phyloP scores from a whole-genome alignment of 225 moss, liverwort and hornwort species.

The Straminergon stramineum region DNA sequence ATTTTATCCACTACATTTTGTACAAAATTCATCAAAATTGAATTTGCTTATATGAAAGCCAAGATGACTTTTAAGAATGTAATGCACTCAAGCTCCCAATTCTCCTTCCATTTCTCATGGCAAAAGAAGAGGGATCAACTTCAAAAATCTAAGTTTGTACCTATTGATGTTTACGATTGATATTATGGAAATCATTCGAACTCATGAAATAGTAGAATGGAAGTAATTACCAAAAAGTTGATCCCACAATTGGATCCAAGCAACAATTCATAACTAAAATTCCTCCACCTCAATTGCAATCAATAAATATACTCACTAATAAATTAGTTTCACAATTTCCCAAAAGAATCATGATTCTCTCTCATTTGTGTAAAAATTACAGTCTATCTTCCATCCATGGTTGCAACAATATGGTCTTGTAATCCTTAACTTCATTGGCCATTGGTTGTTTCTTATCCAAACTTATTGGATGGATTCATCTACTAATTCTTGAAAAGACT shows the following conservation, averaged over 20 bases:
- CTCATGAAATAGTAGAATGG: neutral
- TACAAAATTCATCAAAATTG: neutral
- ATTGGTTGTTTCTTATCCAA: neutral
- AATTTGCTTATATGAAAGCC: too few relatives aligned
- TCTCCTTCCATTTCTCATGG: neutral
- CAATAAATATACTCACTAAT: neutral
- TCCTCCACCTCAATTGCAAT: neutral
- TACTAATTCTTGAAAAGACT: too few relatives aligned
- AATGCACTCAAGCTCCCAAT: neutral
- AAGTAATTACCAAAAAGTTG: neutral
- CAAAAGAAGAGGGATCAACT: neutral
- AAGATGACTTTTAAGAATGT: too few relatives aligned
- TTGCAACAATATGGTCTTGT: neutral
- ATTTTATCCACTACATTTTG: neutral
- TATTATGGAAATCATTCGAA: neutral
- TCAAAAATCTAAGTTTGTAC: neutral
- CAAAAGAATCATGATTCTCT: neutral
- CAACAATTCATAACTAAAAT: neutral
- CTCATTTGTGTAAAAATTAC: neutral
- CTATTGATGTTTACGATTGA: rapidly evolving
- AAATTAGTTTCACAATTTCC: neutral
- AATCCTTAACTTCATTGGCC: neutral
- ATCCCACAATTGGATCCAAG: rapidly evolving
- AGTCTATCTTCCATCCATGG: neutral
- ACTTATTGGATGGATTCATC: neutral